These are phyloP conservation scores for Serendipita sp. DNA, from an alignment of 768 basidiomycete species.

Conservation along the genomic window DNA sequence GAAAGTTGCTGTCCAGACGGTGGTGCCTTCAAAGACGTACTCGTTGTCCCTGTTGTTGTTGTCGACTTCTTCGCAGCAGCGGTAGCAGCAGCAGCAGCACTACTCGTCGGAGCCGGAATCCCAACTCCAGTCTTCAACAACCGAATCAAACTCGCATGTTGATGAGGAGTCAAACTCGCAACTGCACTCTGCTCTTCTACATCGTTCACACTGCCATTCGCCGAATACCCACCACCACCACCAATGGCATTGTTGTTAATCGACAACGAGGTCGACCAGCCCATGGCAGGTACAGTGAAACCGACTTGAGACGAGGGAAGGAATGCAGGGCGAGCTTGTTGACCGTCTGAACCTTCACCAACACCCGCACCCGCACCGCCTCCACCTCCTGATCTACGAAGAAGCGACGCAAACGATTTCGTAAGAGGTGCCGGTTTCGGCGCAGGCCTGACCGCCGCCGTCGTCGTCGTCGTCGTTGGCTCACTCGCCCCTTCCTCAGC, in stretches of 20 bases:
- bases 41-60: conserved; percentile 15
- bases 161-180: conserved; percentile 18
- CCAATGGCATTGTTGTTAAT: too few relatives aligned
- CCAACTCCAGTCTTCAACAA: conserved; percentile 48
- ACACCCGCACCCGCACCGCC: not conserved
- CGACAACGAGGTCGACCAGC: not conserved
- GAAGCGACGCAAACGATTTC: conserved; percentile 14
- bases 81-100: conserved; percentile 9
- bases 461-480: too few relatives aligned
- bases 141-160: conserved; percentile 58
- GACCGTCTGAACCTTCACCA: not conserved
- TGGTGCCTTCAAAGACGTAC: conserved; percentile 29
- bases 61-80: conserved; percentile 22
- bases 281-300: not conserved
- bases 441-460: not conserved
- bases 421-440: conserved; percentile 11
- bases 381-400: not conserved
- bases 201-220: not conserved
- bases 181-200: not conserved
- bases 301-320: not conserved
- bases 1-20: conserved; percentile 28
- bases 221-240: too few relatives aligned
- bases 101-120: conserved; percentile 14
- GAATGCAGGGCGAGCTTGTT: not conserved
- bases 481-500: too few relatives aligned